Evolutionary conservation across 768 basidiomycete species (phyloP), one percentile per base, ranked within the genome.

Genomic region (Suillus spraguei): DNA sequence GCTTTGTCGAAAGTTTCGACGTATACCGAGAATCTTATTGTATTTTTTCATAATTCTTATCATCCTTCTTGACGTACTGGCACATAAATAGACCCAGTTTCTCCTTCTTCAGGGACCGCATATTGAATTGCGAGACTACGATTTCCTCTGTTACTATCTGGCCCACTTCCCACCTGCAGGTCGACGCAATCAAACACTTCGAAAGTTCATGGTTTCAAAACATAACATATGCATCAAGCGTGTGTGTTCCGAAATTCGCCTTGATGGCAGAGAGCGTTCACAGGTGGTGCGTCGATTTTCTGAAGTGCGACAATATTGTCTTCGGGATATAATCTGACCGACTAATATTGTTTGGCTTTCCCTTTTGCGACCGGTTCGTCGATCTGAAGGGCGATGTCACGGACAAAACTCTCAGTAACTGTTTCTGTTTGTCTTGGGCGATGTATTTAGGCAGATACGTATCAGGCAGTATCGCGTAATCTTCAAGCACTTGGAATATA

Each of bases 391-490:
- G 87, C 22, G 76, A 85, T 28, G 88, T 47, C 49, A 49, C 24
- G 28, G 87, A 17, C 76, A 84, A 64, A 89, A 88, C 68, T 87
- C 88, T 0, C 87, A 89, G 64, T 86, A 89, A 68, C 77, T 89
- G 44, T 89, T 89, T 65, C 77, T 89, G 44, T 89, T 89, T 65
- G 88, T 88, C 11, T 83, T 86, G 84, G 88, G 87, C 9, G 87
- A 88, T 65, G 81, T 87, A 24, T 81, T 32, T 28, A 52, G 16
- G 49, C 49, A 16, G 16, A 87, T 88, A 68, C 58, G 84, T 60
- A 28, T 16, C 44, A 33, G 17, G 38, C 6, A 5, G 17, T 11
- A 39, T 16, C n/a, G 14, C 5, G 8, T 9, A 5, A 38, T 59
- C 22, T 41, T 59, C 28, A 49, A n/a, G 24, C 28, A 56, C 36